Conservation (phyloP, 192 early-diverging fungal genomes). For the Entomortierella beljakovae region DNA sequence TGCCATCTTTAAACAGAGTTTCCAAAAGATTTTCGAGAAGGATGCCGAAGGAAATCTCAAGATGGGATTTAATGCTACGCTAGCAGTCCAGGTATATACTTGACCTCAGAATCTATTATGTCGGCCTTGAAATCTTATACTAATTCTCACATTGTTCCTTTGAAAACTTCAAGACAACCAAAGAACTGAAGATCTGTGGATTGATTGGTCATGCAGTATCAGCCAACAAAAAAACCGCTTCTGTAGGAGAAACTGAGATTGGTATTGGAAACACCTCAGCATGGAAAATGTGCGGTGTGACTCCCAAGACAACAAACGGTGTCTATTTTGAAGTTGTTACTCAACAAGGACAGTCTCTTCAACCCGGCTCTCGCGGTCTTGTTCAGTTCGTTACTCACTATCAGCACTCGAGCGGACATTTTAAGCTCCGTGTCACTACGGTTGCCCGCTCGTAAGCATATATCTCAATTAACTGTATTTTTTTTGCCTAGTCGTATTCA, state of each 20-base stretch:
- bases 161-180: slow-evolving; percentile 73
- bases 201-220: slow-evolving; percentile 97
- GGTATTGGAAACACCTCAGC: slow-evolving; percentile 96
- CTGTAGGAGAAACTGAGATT: slow-evolving; percentile 98
- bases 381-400: slow-evolving; percentile 98
- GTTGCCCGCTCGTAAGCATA: slow-evolving; percentile 78
- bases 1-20: slow-evolving; percentile 97
- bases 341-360: slow-evolving; percentile 85
- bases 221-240: slow-evolving; percentile 88
- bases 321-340: slow-evolving; percentile 98
- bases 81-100: slow-evolving; percentile 88
- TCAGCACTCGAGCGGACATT: slow-evolving; percentile 93
- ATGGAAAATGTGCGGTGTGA: slow-evolving; percentile 95
- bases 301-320: slow-evolving; percentile 85
- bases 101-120: background rate
- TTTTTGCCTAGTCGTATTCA: background rate
- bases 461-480: background rate
- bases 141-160: background rate
- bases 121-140: no score
- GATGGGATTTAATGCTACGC: slow-evolving; percentile 97
- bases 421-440: slow-evolving; percentile 94
- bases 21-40: slow-evolving; percentile 94
- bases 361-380: slow-evolving; percentile 87
- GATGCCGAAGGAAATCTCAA: slow-evolving; percentile 90
- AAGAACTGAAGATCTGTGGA: slow-evolving; percentile 96